Conservation (phyloP, 352 stramenopile genomes). For the Pythium guiyangense region DNA sequence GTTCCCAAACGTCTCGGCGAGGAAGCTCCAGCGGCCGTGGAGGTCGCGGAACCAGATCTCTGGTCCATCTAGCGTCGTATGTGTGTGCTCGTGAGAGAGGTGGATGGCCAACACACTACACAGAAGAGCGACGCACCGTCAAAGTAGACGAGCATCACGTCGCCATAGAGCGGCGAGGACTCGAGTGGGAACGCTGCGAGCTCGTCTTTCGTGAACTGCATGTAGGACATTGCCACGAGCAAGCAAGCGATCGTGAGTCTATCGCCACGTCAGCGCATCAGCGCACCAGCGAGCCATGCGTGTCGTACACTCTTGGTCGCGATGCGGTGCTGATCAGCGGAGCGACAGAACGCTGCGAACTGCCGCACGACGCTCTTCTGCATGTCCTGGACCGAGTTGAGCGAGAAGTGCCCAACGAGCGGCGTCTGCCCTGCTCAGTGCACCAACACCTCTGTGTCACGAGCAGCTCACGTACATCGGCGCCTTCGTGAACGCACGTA, state of each 20-base stretch:
- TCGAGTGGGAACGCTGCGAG: slow-evolving; percentile 48
- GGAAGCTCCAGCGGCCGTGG: slow-evolving; percentile 57
- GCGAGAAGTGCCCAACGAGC: slow-evolving; percentile 58
- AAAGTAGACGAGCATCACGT: slow-evolving; percentile 47
- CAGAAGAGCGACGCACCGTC: slow-evolving; percentile 9
- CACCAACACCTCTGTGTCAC: neutral
- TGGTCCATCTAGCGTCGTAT: slow-evolving; percentile 19
- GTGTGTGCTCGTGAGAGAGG: neutral
- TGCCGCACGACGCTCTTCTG: slow-evolving; percentile 32
- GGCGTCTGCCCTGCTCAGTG: slow-evolving; percentile 24
- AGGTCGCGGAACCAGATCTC: slow-evolving; percentile 72
- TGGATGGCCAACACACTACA: neutral
- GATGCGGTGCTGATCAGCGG: slow-evolving; percentile 34
- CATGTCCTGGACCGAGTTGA: slow-evolving; percentile 64
- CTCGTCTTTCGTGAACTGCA: slow-evolving; percentile 18
- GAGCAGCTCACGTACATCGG: too few species aligned
- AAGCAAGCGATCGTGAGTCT: neutral
- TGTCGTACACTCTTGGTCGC: slow-evolving; percentile 13
- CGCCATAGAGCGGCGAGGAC: slow-evolving; percentile 49
- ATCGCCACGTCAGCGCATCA: neutral
- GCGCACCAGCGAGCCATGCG: neutral
- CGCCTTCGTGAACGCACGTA: neutral
- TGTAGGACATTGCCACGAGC: neutral
- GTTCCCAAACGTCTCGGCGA: slow-evolving; percentile 59
- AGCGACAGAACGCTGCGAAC: slow-evolving; percentile 30